A percentile compares a stretch with the other conserved stretches of the same genome.
phyloP scores from a whole-genome alignment of 139 green algal genomes.

The Diplosphaera chodatii region DNA sequence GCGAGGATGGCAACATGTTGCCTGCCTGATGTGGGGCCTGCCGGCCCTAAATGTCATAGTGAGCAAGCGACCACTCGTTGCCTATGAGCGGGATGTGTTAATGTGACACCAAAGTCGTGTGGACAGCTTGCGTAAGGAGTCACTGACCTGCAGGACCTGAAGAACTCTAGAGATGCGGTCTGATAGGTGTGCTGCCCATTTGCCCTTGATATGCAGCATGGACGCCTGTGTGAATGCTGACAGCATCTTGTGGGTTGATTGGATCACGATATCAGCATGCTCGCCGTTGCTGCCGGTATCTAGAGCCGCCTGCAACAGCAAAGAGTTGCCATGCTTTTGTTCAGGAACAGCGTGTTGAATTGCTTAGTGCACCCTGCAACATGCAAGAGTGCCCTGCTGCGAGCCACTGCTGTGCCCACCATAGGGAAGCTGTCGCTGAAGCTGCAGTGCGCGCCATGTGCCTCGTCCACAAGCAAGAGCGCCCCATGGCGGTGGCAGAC shows the following conservation, averaged over 20 bases:
- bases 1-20: too few relatives aligned
- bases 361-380: too few relatives aligned
- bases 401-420: slow-evolving; percentile 8
- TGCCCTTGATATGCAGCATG: slow-evolving; percentile 77
- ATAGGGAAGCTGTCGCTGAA: slow-evolving; percentile 41
- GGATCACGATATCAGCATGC: slow-evolving; percentile 74
- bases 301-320: slow-evolving; percentile 34
- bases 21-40: too few relatives aligned
- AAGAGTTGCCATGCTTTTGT: too few relatives aligned
- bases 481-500: slow-evolving; percentile 55
- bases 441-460: slow-evolving; percentile 79
- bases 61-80: too few relatives aligned
- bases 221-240: slow-evolving; percentile 78
- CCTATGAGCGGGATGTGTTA: too few relatives aligned
- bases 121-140: too few relatives aligned
- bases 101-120: too few relatives aligned
- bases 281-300: slow-evolving; percentile 20
- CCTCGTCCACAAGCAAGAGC: slow-evolving; percentile 87
- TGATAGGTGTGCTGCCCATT: background rate
- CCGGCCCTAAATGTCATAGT: too few relatives aligned
- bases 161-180: slow-evolving; percentile 25
- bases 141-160: slow-evolving; percentile 43
- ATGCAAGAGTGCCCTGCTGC: too few relatives aligned
- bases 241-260: slow-evolving; percentile 94
- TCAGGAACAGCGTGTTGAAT: too few relatives aligned